phyloP scores from a whole-genome alignment of 768 basidiomycete genomes.

The Amanita phalloides region DNA sequence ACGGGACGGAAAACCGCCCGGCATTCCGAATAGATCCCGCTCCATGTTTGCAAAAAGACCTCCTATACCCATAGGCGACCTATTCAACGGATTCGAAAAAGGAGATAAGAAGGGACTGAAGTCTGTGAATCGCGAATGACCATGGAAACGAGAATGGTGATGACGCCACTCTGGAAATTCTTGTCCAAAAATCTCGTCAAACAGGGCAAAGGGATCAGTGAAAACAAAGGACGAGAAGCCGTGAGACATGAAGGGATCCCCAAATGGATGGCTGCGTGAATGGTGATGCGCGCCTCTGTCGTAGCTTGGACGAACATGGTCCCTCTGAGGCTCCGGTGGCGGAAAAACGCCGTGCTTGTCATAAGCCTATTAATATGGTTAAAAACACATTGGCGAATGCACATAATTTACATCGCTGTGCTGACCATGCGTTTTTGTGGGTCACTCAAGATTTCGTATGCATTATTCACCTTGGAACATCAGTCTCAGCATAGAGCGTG shows the following conservation, averaged over 20 bases:
- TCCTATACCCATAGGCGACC: conserved; percentile 21
- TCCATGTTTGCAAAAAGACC: conserved; percentile 22
- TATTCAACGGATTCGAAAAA: conserved; percentile 16
- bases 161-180: conserved; percentile 19
- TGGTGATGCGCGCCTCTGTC: conserved; percentile 11
- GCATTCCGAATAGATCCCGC: conserved; percentile 19
- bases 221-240: conserved; percentile 34
- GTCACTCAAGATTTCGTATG: conserved; percentile 67
- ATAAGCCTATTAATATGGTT: conserved; percentile 35
- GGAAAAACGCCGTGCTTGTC: conserved; percentile 71
- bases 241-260: conserved; percentile 30
- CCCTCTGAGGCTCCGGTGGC: conserved; percentile 34
- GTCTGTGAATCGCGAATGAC: not conserved
- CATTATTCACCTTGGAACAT: conserved; percentile 51
- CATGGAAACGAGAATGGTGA: conserved; percentile 13
- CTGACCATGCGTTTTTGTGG: conserved; percentile 44
- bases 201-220: conserved; percentile 68
- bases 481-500: conserved; percentile 1
- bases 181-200: conserved; percentile 60
- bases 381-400: not conserved
- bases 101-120: conserved; percentile 18
- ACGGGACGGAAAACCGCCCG: conserved; percentile 10
- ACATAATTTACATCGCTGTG: not conserved
- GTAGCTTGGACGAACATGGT: conserved; percentile 10
- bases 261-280: conserved; percentile 23